Base-by-base conservation (phyloP, 2,329 filamentous ascomycete species). In the Pyrenochaeta sp. region DNA sequence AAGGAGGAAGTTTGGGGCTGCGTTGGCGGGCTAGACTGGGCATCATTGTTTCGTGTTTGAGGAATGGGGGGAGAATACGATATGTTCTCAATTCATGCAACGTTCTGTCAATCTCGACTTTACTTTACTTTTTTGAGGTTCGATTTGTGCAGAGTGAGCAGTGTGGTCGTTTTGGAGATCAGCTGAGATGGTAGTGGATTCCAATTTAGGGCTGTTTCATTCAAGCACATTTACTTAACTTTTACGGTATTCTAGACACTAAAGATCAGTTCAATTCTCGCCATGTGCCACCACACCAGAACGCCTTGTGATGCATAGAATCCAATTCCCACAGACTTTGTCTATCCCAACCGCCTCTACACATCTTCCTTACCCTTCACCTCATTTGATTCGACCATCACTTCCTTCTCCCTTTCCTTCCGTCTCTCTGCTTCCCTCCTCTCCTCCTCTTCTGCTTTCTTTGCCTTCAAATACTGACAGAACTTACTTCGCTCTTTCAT, bases 401-500 rank as follows among this genome's bases (percentile, higher is more conserved):
- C 30, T 13, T 44, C 52, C 25, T 13, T 25, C 9, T 50, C 30
- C n/a, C 50, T 52, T 52, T 44, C 46, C 15, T 15, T 42, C 36
- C 50, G 54, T 45, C 60, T 62, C 60, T 73, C 69, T 43, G 43
- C 59, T 52, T 68, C 64, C 56, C 50, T 52, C 45, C 37, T 56
- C 52, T 67, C 70, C 43, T 49, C 63, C 62, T 75, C 74, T 34
- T 76, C 71, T 50, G 50, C 65, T 63, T 75, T 76, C 69, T 71
- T 74, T 67, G 61, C 48, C 52, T 79, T 79, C 53, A 91, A 71
- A 46, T 85, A 85, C 66, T 86, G 84, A 66, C 88, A 91, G 65
- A 90, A 91, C 58, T 79, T 83, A 50, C 84, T 87, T 10, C 82
- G 82, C 25, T 80, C 81, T 25, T 88, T 81, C 43, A 91, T 85